These are phyloP conservation scores for Hamamelis virginiana DNA, from an alignment of 164 flowering plant genomes.

Conservation along the genomic window DNA sequence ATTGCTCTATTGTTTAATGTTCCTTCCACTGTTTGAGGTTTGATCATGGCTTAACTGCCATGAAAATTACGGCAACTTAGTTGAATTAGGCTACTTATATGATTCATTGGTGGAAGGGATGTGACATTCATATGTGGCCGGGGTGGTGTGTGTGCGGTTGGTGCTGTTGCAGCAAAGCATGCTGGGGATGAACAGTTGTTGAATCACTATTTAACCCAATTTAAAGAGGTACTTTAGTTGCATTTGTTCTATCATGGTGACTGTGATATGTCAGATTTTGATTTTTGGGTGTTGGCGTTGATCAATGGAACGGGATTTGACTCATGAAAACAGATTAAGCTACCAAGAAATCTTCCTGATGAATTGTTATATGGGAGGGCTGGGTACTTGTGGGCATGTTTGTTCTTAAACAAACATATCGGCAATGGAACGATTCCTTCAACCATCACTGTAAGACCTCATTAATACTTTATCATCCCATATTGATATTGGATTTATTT, in stretches of 20 bases:
- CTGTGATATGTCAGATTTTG: background rate
- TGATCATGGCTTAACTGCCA: background rate
- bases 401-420: slow-evolving; percentile 32
- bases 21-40: too few species aligned
- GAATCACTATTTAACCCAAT: slow-evolving; percentile 44
- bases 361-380: slow-evolving; percentile 38
- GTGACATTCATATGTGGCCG: slow-evolving; percentile 75
- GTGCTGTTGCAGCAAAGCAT: slow-evolving; percentile 67
- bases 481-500: background rate
- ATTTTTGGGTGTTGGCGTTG: background rate
- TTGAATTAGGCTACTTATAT: background rate
- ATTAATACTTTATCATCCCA: background rate
- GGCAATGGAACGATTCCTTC: slow-evolving; percentile 28
- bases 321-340: slow-evolving; percentile 25
- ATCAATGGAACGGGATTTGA: background rate
- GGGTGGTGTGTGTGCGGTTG: slow-evolving; percentile 76
- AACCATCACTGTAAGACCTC: slow-evolving; percentile 15
- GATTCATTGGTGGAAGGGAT: slow-evolving; percentile 16
- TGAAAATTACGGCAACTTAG: background rate
- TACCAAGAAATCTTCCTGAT: slow-evolving; percentile 29
- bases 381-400: slow-evolving; percentile 44
- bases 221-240: slow-evolving; percentile 42
- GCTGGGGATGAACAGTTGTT: slow-evolving; percentile 35
- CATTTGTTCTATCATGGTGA: background rate
- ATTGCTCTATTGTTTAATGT: too few species aligned